Evolutionary conservation across 2,329 filamentous ascomycete species (phyloP).

Genomic region (Colletotrichum costaricense): DNA sequence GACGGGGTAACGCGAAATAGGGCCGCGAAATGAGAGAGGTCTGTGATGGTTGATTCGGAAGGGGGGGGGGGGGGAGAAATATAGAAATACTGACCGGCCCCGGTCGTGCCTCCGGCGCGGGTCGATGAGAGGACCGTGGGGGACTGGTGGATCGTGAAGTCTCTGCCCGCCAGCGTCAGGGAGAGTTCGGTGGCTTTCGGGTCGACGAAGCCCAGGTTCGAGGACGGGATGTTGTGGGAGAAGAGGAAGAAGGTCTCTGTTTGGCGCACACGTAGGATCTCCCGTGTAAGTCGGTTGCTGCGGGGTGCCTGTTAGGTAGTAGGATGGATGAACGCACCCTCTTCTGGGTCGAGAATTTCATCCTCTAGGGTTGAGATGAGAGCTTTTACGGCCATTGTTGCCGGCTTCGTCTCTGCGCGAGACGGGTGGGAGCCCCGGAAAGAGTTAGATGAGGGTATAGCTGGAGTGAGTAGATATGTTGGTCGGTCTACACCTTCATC

Average conservation of each 20-base stretch:
- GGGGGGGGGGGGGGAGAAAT: too few relatives aligned
- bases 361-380: conserved; percentile 50
- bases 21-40: neutral
- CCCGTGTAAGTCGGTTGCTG: neutral
- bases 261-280: neutral
- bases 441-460: too few relatives aligned
- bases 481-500: neutral
- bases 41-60: neutral
- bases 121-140: conserved; percentile 83
- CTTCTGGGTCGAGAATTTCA: conserved; percentile 61
- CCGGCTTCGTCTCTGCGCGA: too few relatives aligned
- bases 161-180: conserved; percentile 73
- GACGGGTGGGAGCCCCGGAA: neutral
- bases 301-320: neutral
- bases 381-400: conserved; percentile 26
- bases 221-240: conserved; percentile 77
- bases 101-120: conserved; percentile 70
- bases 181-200: conserved; percentile 73
- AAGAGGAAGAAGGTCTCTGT: conserved; percentile 91
- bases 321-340: conserved; percentile 48
- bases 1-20: too few relatives aligned
- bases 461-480: neutral
- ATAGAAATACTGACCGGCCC: conserved; percentile 54
- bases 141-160: conserved; percentile 85
- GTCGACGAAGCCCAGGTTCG: conserved; percentile 88